Percentiles rank a stretch among this genome's conserved stretches.
Evolutionary conservation across 2,329 filamentous ascomycete genomes (phyloP).

Genomic region (Venturia carpophila): DNA sequence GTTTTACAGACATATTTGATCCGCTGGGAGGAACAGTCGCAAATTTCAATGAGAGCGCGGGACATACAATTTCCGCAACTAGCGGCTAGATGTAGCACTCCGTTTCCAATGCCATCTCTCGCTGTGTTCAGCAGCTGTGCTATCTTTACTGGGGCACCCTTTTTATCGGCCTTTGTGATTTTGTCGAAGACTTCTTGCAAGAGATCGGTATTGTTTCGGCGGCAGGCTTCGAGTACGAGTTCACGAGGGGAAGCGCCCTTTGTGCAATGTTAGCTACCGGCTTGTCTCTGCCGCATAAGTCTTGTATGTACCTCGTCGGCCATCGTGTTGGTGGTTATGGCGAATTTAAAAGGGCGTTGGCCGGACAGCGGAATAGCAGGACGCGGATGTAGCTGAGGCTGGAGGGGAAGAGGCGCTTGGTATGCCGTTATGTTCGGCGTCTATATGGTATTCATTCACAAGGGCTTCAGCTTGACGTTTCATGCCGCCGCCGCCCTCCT

Average conservation of each 20-base stretch:
- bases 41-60: constrained; percentile 13
- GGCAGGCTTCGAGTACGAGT: constrained; percentile 84
- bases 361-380: background rate
- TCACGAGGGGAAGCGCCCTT: constrained; percentile 81
- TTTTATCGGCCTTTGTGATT: constrained; percentile 41
- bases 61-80: constrained; percentile 72
- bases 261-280: constrained; percentile 18
- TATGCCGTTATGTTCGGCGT: background rate
- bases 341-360: background rate
- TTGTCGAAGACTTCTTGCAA: constrained; percentile 64
- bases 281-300: background rate
- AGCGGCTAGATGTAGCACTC: constrained; percentile 84
- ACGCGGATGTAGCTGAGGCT: background rate
- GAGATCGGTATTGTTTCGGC: constrained; percentile 83
- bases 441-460: too few species aligned
- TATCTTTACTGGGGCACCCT: constrained; percentile 49
- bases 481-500: background rate
- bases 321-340: constrained; percentile 23
- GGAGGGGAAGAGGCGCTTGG: background rate
- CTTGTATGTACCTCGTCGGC: constrained; percentile 28
- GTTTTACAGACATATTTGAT: background rate
- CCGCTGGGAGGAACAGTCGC: background rate
- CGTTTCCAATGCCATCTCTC: constrained; percentile 77
- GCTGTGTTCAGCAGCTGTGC: constrained; percentile 77
- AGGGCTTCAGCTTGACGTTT: background rate